phyloP scores from a whole-genome alignment of 1,139 yeast species.

The Meyerozyma guilliermondii region DNA sequence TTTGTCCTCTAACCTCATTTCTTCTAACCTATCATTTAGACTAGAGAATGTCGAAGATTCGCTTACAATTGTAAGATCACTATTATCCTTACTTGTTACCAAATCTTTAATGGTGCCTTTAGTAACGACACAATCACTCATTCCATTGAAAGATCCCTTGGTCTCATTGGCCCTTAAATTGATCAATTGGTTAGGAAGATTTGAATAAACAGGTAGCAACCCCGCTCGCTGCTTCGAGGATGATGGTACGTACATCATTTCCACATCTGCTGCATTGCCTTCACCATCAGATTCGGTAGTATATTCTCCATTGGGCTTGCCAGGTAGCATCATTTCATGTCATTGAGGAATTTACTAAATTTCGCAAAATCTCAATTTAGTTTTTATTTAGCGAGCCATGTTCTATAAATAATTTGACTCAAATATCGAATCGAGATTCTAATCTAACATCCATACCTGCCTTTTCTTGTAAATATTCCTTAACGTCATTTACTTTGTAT shows the following conservation, averaged over 20 bases:
- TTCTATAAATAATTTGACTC: conserved; percentile 1
- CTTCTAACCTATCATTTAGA: neutral
- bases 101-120: neutral
- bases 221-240: neutral
- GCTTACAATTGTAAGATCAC: neutral
- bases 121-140: neutral
- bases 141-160: neutral
- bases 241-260: neutral
- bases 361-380: neutral
- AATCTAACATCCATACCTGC: conserved; percentile 34
- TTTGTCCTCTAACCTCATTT: conserved; percentile 1
- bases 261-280: neutral
- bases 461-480: conserved; percentile 47
- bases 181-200: neutral
- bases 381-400: too few species aligned
- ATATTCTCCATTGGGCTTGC: neutral
- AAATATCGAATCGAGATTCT: conserved; percentile 24
- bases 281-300: neutral
- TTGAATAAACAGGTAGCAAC: neutral
- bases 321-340: neutral
- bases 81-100: neutral
- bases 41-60: neutral
- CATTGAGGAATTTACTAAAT: conserved; percentile 1
- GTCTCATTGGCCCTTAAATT: neutral
- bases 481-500: conserved; percentile 80